A percentile compares a stretch with the other conserved stretches of the same genome.
These are phyloP conservation scores for Phytophthora foliorum DNA, from an alignment of 352 stramenopile species.

Conservation along the genomic window DNA sequence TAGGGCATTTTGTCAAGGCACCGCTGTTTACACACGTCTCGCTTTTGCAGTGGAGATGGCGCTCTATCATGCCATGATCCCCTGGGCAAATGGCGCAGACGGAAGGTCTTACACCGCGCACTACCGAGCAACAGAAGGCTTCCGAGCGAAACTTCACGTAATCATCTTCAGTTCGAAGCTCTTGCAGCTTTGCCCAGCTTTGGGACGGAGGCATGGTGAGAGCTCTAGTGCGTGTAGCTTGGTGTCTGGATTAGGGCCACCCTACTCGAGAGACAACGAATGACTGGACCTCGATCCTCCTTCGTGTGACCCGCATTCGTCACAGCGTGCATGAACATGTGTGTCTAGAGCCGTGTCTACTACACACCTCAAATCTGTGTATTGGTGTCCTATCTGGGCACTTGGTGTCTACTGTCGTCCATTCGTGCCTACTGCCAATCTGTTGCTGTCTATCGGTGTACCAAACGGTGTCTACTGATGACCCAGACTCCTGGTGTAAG, in stretches of 20 bases:
- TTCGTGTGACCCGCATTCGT: not conserved
- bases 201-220: not conserved
- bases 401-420: not conserved
- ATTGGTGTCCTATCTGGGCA: not conserved
- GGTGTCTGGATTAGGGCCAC: not conserved
- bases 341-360: not conserved
- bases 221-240: not conserved
- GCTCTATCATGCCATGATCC: not conserved
- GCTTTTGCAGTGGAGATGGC: conserved; percentile 3
- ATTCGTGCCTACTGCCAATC: not conserved
- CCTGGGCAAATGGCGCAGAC: not conserved
- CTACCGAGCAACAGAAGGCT: conserved; percentile 3
- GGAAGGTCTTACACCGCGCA: not conserved
- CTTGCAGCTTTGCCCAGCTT: not conserved
- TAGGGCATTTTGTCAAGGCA: not conserved
- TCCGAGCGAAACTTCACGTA: not conserved
- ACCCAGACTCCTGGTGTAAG: not conserved
- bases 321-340: not conserved
- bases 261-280: not conserved
- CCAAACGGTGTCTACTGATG: not conserved
- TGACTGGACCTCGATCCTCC: not conserved
- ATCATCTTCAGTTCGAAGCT: not conserved
- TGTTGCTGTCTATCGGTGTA: not conserved
- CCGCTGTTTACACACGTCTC: not conserved
- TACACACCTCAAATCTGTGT: not conserved